Evolutionary conservation across 2,329 filamentous ascomycete species (phyloP).

Genomic region (Ceratocystiopsis sp.): DNA sequence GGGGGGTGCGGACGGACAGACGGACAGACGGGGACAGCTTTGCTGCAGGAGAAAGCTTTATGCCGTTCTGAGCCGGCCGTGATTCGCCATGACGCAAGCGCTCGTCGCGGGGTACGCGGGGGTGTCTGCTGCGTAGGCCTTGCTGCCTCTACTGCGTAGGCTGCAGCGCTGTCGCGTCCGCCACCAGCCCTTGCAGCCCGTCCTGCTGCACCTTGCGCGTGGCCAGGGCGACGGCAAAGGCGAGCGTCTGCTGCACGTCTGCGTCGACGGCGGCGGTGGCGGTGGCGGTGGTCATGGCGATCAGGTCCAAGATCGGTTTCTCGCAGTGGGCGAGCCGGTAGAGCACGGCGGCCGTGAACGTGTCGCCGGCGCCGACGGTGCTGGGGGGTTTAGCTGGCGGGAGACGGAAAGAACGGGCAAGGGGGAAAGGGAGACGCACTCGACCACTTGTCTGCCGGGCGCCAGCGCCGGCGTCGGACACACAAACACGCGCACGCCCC

Average conservation of each 20-base stretch:
- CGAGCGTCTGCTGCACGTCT: slow-evolving; percentile 29
- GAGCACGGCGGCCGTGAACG: slow-evolving; percentile 56
- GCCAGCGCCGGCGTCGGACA: slow-evolving; percentile 25
- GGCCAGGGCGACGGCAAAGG: slow-evolving; percentile 48
- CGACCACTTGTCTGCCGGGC: slow-evolving; percentile 30
- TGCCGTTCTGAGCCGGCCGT: too few species aligned
- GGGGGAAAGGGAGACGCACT: slow-evolving; percentile 24
- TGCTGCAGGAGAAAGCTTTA: too few species aligned
- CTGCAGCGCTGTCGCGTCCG: too few species aligned
- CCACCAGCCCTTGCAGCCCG: slow-evolving; percentile 44
- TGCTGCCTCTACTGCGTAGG: too few species aligned
- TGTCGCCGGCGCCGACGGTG: slow-evolving; percentile 58
- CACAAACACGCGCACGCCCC: slow-evolving; percentile 21
- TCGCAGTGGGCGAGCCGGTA: slow-evolving; percentile 38
- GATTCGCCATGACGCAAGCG: too few species aligned
- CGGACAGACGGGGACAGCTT: too few species aligned
- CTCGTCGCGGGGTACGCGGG: too few species aligned
- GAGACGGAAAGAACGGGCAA: not conserved
- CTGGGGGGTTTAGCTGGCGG: slow-evolving; percentile 19
- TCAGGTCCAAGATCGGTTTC: not conserved
- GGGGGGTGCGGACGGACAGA: too few species aligned
- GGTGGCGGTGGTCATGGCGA: not conserved
- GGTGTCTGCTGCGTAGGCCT: too few species aligned
- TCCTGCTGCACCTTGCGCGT: slow-evolving; percentile 51
- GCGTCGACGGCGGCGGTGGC: slow-evolving; percentile 20